Base-by-base conservation (phyloP, 306 rosid species). In the Canavalia gladiata region DNA sequence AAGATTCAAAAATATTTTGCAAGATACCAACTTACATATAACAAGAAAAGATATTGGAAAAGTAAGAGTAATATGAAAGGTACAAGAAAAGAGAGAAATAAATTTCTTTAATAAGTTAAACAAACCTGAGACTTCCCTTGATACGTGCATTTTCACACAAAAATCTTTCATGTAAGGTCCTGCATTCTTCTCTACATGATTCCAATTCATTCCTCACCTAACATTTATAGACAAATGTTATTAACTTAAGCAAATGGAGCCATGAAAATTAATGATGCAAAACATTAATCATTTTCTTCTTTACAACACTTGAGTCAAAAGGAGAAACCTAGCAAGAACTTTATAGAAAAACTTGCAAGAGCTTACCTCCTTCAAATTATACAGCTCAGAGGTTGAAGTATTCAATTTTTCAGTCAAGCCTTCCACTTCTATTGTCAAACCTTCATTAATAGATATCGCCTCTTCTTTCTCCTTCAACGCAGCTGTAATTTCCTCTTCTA, bases 121-220 rank as follows among this genome's bases (percentile, higher is more conserved):
- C 68, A 75, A 68, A 94, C 98, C 97, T 88, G 90, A 68, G 79
- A 13, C 69, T 85, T 77, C 83, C 92, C 73, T 85, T 85, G 59
- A 46, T 52, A 68, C 59, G 74, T 71, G 77, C 59, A 29, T 57
- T 83, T 80, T 88, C 89, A 81, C 73, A 80, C 0, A 78, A 85
- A 65, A 60, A 57, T 68, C 78, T 85, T 85, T 86, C 90, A 79
- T 5, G 74, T 55, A 87, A 90, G 13, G 46, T 68, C 79, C 64
- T 72, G 80, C 94, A 88, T 68, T 94, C 93, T 84, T 88, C 91
- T 74, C 79, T 84, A 81, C 73, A 78, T 31, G 90, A 88, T 62
- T 91, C 92, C 87, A 92, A 81, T 42, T 86, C 90, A 82, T 82
- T 86, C 83, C 84, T 88, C 76, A 90, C 91, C 98, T 94, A 33